phyloP scores from a whole-genome alignment of 2,329 filamentous ascomycete species.

The Didymella segeticola region DNA sequence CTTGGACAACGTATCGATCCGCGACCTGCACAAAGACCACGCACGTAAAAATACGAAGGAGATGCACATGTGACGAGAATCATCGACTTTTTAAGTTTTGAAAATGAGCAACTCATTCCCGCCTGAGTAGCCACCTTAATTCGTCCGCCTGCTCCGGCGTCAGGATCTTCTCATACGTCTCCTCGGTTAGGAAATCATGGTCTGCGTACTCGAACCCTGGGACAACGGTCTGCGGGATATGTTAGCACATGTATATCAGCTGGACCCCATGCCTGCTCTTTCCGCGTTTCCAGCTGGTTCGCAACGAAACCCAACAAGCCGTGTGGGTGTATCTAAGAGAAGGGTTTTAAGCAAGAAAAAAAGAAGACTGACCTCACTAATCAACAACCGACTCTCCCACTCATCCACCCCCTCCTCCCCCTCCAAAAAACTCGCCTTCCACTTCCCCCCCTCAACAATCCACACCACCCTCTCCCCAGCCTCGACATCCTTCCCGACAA shows the following conservation, averaged over 20 bases:
- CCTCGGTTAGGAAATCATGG: conserved; percentile 66
- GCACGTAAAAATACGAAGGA: no score
- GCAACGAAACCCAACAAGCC: not conserved
- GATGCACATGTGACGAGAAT: no score
- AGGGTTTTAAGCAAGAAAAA: not conserved
- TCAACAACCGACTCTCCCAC: conserved; percentile 62
- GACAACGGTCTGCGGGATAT: conserved; percentile 60
- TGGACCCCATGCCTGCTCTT: not conserved
- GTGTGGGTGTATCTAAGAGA: no score
- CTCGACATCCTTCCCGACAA: conserved; percentile 65
- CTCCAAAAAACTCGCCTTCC: conserved; percentile 68
- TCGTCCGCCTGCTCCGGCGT: conserved; percentile 56
- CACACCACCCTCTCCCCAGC: conserved; percentile 69
- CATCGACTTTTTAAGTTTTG: no score
- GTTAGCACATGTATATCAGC: not conserved
- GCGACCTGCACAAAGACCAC: no score
- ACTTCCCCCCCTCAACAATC: conserved; percentile 73
- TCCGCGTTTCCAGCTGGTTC: not conserved
- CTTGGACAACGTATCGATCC: no score
- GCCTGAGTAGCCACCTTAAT: conserved; percentile 54
- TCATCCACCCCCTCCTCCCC: conserved; percentile 49
- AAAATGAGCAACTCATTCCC: no score
- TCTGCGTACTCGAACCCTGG: conserved; percentile 72
- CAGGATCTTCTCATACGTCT: conserved; percentile 58
- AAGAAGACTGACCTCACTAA: conserved; percentile 60